Percentiles rank a stretch among this genome's conserved stretches.
These are phyloP conservation scores for Pseudocercospora eumusae DNA, from an alignment of 2,329 filamentous ascomycete species.

Conservation along the genomic window DNA sequence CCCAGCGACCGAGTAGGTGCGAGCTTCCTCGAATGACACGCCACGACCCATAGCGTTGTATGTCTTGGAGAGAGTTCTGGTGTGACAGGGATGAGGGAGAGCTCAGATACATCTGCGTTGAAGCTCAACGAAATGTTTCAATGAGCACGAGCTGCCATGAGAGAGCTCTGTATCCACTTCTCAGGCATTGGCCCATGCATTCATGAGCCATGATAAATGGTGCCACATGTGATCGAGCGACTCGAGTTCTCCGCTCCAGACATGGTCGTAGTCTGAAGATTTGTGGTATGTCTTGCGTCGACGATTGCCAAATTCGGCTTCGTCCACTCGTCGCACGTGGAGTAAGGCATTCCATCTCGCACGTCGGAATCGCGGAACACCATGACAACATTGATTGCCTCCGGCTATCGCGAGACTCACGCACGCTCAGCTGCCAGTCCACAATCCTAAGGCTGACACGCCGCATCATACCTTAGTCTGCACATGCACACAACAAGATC, in stretches of 20 bases:
- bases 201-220: background rate
- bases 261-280: background rate
- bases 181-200: background rate
- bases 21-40: constrained; percentile 8
- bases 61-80: background rate
- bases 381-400: background rate
- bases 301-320: background rate
- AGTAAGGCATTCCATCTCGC: background rate
- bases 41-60: background rate
- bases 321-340: background rate
- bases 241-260: background rate
- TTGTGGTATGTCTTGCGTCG: background rate
- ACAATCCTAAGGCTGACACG: background rate
- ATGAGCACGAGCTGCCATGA: background rate
- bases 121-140: background rate
- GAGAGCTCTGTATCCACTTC: background rate
- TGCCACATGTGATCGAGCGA: background rate
- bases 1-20: constrained; percentile 12
- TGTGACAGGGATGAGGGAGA: background rate
- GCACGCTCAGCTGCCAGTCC: background rate
- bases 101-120: background rate
- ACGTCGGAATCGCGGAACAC: background rate
- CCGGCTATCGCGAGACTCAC: background rate
- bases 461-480: background rate
- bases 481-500: too few relatives aligned